Percentiles rank a stretch among this genome's conserved stretches.
These are phyloP conservation scores for Malus hybrid DNA, from an alignment of 331 rosid species.

Conservation along the genomic window DNA sequence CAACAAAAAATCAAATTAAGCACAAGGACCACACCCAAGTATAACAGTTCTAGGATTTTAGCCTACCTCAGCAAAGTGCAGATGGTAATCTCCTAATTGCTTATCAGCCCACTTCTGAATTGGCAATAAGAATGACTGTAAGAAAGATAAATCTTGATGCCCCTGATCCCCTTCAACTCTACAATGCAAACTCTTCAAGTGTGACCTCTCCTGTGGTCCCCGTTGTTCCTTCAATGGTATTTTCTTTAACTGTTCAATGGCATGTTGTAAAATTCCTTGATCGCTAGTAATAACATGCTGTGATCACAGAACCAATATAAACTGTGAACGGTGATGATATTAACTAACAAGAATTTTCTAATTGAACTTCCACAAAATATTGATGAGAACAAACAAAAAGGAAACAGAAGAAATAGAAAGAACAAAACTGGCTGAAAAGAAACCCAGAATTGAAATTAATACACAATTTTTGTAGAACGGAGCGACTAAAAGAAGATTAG, in stretches of 20 bases:
- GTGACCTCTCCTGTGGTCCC: slow-evolving; percentile 89
- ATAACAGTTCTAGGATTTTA: slow-evolving; percentile 8
- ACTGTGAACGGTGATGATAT: neutral
- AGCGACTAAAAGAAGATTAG: neutral
- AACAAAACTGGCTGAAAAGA: neutral
- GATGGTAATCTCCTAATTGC: slow-evolving; percentile 91
- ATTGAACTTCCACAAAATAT: neutral
- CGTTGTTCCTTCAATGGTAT: slow-evolving; percentile 94
- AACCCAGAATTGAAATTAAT: neutral
- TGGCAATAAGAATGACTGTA: slow-evolving; percentile 78
- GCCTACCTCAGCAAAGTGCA: slow-evolving; percentile 80
- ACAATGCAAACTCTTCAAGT: slow-evolving; percentile 68
- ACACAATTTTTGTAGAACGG: neutral
- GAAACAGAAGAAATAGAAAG: neutral
- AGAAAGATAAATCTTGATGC: slow-evolving; percentile 57
- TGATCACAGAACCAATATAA: neutral
- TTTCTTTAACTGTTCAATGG: slow-evolving; percentile 84
- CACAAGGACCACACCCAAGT: neutral
- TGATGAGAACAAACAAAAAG: neutral
- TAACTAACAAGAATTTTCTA: neutral
- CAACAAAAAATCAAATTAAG: neutral
- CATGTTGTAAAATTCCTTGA: slow-evolving; percentile 70
- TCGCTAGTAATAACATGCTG: slow-evolving; percentile 90
- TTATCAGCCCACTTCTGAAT: slow-evolving; percentile 79
- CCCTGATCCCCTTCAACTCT: slow-evolving; percentile 52